phyloP scores from a whole-genome alignment of 2,329 filamentous ascomycete species.

The Botrytis sinoallii region DNA sequence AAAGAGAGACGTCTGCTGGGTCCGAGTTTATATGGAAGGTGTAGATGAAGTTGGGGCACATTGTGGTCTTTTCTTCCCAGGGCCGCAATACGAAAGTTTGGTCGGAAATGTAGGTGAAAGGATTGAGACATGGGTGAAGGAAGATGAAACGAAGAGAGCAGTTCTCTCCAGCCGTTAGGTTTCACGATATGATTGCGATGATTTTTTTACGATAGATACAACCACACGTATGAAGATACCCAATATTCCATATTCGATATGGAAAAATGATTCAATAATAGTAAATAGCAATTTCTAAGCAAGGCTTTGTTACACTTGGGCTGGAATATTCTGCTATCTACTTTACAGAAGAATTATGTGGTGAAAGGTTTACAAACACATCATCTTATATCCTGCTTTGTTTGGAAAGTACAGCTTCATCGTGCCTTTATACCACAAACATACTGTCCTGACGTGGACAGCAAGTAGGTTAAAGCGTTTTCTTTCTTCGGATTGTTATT shows the following conservation, averaged over 20 bases:
- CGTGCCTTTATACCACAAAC: background rate
- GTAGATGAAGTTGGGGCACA: conserved; percentile 85
- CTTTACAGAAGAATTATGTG: background rate
- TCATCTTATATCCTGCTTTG: background rate
- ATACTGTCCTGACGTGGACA: background rate
- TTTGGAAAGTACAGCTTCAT: background rate
- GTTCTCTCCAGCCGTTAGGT: conserved; percentile 16
- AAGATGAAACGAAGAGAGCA: conserved; percentile 46
- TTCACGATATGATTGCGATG: background rate
- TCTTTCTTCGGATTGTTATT: background rate
- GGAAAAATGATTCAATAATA: background rate
- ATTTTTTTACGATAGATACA: background rate
- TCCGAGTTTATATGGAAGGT: conserved; percentile 74
- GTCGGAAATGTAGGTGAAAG: conserved; percentile 69
- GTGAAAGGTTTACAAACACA: conserved; percentile 3
- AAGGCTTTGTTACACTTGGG: conserved; percentile 6
- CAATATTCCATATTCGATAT: background rate
- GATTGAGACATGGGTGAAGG: conserved; percentile 67
- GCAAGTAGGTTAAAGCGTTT: background rate
- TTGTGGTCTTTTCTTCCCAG: conserved; percentile 74
- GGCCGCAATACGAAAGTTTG: conserved; percentile 70
- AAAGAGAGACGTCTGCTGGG: conserved; percentile 67
- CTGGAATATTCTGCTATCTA: background rate
- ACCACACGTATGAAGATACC: background rate
- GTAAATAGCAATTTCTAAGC: background rate